phyloP scores from a whole-genome alignment of 371 early-diverging fungal genomes.

The Mortierella sp. region DNA sequence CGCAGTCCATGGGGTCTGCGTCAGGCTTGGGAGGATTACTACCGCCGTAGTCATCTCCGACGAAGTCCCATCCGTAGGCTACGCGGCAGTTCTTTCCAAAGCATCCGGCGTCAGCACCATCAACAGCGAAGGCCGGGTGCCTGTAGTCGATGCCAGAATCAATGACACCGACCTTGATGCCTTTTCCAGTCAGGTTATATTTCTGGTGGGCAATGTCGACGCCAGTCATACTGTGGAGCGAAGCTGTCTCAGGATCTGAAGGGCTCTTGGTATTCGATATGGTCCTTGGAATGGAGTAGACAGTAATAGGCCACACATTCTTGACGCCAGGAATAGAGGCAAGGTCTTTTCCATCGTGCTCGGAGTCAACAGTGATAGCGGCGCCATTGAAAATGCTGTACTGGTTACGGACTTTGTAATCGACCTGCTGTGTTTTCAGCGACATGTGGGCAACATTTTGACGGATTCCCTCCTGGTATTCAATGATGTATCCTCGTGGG shows the following conservation, averaged over 20 bases:
- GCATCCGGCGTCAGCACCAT: conserved; percentile 49
- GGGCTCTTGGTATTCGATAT: conserved; percentile 7
- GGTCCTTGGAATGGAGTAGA: conserved; percentile 7
- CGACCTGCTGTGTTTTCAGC: conserved; percentile 11
- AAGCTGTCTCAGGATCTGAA: conserved; percentile 11
- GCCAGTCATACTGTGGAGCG: conserved; percentile 68
- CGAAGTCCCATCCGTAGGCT: conserved; percentile 59
- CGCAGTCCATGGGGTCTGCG: conserved; percentile 63
- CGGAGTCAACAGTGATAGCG: conserved; percentile 20
- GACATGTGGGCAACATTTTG: conserved; percentile 10
- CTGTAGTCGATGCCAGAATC: conserved; percentile 73
- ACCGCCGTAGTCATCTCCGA: conserved; percentile 41
- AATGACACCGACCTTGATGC: conserved; percentile 75
- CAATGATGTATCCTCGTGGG: conserved; percentile 18
- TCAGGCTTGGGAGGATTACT: conserved; percentile 55
- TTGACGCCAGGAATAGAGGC: conserved; percentile 37
- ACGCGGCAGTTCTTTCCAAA: conserved; percentile 58
- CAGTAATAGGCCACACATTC: conserved; percentile 36
- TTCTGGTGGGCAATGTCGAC: conserved; percentile 62
- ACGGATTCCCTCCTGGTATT: conserved; percentile 11
- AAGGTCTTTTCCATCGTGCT: conserved; percentile 16
- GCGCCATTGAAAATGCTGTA: conserved; percentile 30
- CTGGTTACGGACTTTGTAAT: conserved; percentile 25
- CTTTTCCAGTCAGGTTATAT: conserved; percentile 65
- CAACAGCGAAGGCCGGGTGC: conserved; percentile 63